phyloP scores from a whole-genome alignment of 2,329 filamentous ascomycete species.

The Huntiella savannae region DNA sequence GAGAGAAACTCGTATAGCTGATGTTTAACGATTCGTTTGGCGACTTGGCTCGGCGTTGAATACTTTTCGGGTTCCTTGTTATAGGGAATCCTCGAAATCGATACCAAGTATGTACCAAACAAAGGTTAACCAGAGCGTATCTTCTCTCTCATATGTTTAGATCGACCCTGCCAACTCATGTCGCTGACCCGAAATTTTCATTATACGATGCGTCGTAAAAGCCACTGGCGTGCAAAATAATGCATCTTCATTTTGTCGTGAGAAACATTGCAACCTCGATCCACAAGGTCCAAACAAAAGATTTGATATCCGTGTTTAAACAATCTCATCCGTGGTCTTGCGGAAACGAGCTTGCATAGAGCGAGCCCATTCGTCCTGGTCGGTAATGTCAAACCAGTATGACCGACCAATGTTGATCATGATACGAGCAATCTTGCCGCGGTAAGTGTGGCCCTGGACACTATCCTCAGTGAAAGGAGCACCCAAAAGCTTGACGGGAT shows the following conservation, averaged over 20 bases:
- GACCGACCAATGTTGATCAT: slow-evolving; percentile 56
- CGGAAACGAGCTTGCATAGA: slow-evolving; percentile 12
- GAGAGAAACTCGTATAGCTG: too few species aligned
- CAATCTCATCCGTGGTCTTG: slow-evolving; percentile 10
- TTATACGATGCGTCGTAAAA: too few species aligned
- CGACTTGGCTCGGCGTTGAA: too few species aligned
- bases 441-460: slow-evolving; percentile 62
- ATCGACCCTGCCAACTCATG: too few species aligned
- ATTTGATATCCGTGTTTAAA: slow-evolving; percentile 2
- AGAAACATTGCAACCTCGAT: not conserved
- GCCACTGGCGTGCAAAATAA: not conserved
- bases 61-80: too few species aligned
- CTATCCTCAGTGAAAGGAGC: slow-evolving; percentile 51
- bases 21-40: too few species aligned
- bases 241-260: not conserved
- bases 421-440: slow-evolving; percentile 55
- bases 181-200: too few species aligned
- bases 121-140: too few species aligned
- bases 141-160: too few species aligned
- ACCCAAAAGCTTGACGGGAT: slow-evolving; percentile 9
- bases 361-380: slow-evolving; percentile 49
- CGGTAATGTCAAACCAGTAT: slow-evolving; percentile 64
- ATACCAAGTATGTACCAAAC: too few species aligned
- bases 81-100: too few species aligned
- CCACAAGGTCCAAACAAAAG: not conserved